phyloP scores from a whole-genome alignment of 805 yeast genomes.

The Candida jianshihensis region DNA sequence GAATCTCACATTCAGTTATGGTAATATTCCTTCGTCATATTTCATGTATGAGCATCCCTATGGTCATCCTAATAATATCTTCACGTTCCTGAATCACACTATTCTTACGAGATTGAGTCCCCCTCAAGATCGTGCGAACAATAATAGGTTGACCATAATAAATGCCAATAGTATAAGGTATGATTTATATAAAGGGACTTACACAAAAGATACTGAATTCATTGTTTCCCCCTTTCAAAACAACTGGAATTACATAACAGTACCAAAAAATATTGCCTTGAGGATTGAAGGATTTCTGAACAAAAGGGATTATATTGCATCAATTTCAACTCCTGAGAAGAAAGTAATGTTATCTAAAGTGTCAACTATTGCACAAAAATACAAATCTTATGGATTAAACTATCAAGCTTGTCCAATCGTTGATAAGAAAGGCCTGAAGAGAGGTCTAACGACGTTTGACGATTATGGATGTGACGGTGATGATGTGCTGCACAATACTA shows the following conservation, averaged over 20 bases:
- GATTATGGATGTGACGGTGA: slow-evolving; percentile 87
- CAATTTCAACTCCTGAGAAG: slow-evolving; percentile 16
- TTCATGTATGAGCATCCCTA: slow-evolving; percentile 62
- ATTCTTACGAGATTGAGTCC: slow-evolving; percentile 44
- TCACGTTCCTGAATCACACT: slow-evolving; percentile 47
- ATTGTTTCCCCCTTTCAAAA: slow-evolving; percentile 83
- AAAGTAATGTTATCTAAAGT: not conserved
- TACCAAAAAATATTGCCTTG: slow-evolving; percentile 54
- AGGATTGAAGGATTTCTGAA: slow-evolving; percentile 52
- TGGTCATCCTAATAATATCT: slow-evolving; percentile 49
- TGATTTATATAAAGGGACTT: slow-evolving; percentile 79
- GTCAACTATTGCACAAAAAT: not conserved
- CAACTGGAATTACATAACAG: slow-evolving; percentile 60
- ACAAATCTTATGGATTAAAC: not conserved
- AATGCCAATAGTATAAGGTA: slow-evolving; percentile 88
- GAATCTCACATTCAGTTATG: slow-evolving; percentile 48
- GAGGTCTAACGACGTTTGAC: slow-evolving; percentile 79
- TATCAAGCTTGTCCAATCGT: slow-evolving; percentile 9
- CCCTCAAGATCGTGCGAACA: slow-evolving; percentile 1
- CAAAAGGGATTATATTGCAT: slow-evolving; percentile 38
- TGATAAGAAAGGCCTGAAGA: slow-evolving; percentile 26
- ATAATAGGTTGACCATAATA: slow-evolving; percentile 50
- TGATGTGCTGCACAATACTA: slow-evolving; percentile 63
- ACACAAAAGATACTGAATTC: slow-evolving; percentile 71
- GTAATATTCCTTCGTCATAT: slow-evolving; percentile 61